These are phyloP conservation scores for Russula brevipes DNA, from an alignment of 768 basidiomycete genomes.

Conservation along the genomic window DNA sequence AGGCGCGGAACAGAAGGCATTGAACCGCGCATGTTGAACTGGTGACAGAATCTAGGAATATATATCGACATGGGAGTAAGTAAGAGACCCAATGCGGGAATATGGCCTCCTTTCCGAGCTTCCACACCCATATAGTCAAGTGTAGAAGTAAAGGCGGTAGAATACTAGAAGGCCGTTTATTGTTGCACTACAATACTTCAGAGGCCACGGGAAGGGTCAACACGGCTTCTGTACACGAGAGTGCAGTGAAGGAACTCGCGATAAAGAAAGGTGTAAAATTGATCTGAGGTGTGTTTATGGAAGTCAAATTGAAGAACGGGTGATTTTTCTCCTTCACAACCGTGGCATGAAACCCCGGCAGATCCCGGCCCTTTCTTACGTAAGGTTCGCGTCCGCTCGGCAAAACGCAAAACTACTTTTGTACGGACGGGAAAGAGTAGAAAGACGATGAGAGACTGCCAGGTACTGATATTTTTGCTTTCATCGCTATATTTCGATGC, in stretches of 20 bases:
- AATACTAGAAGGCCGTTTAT: slow-evolving; percentile 16
- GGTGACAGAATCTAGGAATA: no score
- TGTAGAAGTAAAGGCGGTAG: slow-evolving; percentile 1
- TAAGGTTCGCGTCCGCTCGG: slow-evolving; percentile 16
- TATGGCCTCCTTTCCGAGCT: no score
- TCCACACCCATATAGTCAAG: no score
- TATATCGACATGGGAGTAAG: no score
- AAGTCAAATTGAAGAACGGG: no score
- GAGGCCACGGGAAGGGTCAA: slow-evolving; percentile 2
- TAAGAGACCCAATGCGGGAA: no score
- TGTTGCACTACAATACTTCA: slow-evolving; percentile 30
- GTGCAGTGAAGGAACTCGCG: neutral
- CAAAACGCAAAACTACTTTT: slow-evolving; percentile 27
- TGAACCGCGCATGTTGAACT: no score
- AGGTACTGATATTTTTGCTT: slow-evolving; percentile 9
- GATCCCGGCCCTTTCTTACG: neutral
- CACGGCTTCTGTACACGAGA: slow-evolving; percentile 37
- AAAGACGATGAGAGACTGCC: slow-evolving; percentile 46
- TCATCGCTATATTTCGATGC: neutral
- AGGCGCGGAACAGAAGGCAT: no score
- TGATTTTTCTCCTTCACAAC: no score
- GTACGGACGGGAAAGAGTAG: slow-evolving; percentile 73
- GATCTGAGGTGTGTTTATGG: no score
- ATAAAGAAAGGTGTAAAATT: no score
- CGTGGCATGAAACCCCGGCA: neutral